Percentiles rank a stretch among this genome's conserved stretches.
phyloP scores from a whole-genome alignment of 2,329 filamentous ascomycete species.

The Chrysoporthe cubensis region DNA sequence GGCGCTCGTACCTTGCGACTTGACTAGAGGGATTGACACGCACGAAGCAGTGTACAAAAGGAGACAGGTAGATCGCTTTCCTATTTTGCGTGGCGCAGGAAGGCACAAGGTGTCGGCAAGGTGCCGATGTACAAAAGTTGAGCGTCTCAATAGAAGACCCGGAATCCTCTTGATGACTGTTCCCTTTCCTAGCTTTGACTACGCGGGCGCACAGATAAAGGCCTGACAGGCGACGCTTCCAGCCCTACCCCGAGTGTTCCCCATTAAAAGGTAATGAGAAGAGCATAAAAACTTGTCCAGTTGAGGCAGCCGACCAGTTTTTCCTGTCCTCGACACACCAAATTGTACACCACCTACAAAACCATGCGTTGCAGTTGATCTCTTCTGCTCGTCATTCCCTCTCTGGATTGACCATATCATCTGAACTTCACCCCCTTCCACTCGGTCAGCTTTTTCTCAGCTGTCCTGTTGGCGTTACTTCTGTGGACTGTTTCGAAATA shows the following conservation, averaged over 20 bases:
- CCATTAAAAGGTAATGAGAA: not conserved
- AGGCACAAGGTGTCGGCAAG: slow-evolving; percentile 20
- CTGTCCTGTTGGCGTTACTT: not conserved
- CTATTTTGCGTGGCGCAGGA: slow-evolving; percentile 15
- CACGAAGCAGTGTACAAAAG: slow-evolving; percentile 24
- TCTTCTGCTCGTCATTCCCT: not conserved
- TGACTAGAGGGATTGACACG: slow-evolving; percentile 56
- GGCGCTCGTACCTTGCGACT: slow-evolving; percentile 73
- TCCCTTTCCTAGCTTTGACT: not conserved
- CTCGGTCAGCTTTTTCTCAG: not conserved
- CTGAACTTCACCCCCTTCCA: not conserved
- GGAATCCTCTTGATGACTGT: slow-evolving; percentile 11
- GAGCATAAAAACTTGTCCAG: not conserved
- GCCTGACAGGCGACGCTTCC: not conserved
- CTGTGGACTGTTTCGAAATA: not conserved
- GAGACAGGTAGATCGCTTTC: slow-evolving; percentile 21
- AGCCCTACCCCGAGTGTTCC: too few species aligned
- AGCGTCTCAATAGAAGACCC: slow-evolving; percentile 27
- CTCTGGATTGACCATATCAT: not conserved
- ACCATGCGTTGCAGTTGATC: not conserved
- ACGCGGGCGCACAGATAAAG: not conserved
- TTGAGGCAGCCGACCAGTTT: not conserved
- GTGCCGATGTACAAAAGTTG: slow-evolving; percentile 27
- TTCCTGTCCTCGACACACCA: not conserved
- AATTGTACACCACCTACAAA: not conserved